Base-by-base conservation (phyloP, 2,329 filamentous ascomycete species). In the Amphichorda felina region DNA sequence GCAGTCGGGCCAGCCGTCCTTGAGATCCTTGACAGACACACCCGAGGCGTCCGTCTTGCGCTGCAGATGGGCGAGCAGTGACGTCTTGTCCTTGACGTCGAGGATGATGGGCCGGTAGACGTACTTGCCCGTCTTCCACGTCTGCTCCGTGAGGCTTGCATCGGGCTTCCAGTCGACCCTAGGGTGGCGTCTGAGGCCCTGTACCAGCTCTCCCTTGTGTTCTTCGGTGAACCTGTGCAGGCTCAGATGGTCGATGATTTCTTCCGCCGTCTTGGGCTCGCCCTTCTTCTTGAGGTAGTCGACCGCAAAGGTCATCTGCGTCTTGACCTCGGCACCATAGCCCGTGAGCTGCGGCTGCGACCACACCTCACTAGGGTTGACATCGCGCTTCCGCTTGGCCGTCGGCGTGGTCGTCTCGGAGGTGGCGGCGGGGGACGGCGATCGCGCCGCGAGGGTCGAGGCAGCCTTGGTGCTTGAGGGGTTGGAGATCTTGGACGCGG, bases 1-100 rank as follows among this genome's bases (percentile, higher is more conserved):
- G 50, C 86, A 93, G 48, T 81, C 79, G 17, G 81, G 78, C 91
- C 91, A 98, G 43, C 91, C 91, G 54, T 98, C 91, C 60, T 94
- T 94, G 41, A 98, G 72, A 49, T 95, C 87, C 55, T 86, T 87
- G 42, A 96, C 85, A 26, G 70, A 71, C 37, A 96, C 74, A 10
- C 85, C 86, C 44, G 81, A 77, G 2, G 85, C 83, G 40, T 87
- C 87, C 35, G 75, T 76, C 59, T 88, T 87, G 36, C 71, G 69
- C 59, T 94, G 87, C 22, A 98, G 72, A 52, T 85, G 82, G 37
- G 72, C 74, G 37, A 94, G 75, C 37, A 98, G 72, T 47, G 87
- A 77, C 27, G 81, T 78, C 40, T 79, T 76, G 49, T 76, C 79
- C 47, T 76, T 79, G 41, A 98, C 89, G 41, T 83, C 79, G 4